A percentile compares a stretch with the other conserved stretches of the same genome.
phyloP scores from a whole-genome alignment of 495 filamentous ascomycete genomes.

The Umbilicaria muhlenbergii region DNA sequence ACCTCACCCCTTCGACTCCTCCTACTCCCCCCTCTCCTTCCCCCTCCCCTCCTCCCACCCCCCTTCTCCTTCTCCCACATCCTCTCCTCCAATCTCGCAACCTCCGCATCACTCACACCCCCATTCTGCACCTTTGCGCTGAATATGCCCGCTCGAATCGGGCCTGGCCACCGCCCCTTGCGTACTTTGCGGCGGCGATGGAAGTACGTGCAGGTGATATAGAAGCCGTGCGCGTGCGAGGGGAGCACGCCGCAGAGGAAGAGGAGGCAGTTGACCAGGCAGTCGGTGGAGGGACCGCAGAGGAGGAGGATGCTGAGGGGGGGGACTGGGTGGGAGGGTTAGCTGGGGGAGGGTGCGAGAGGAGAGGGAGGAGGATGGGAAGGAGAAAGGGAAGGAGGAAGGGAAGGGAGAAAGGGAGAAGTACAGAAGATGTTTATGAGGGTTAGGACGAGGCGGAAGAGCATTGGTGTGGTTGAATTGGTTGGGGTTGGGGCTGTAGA shows the following conservation, averaged over 20 bases:
- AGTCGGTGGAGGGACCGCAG: conserved; percentile 16
- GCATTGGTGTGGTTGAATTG: conserved; percentile 3
- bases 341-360: conserved; percentile 2
- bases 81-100: conserved; percentile 7
- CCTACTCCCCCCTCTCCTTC: conserved; percentile 8
- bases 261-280: conserved; percentile 20
- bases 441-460: conserved; percentile 9
- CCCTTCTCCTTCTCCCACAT: conserved; percentile 6
- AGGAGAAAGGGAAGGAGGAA: no score
- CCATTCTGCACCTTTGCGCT: conserved; percentile 16
- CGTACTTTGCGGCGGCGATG: conserved; percentile 19
- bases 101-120: conserved; percentile 9
- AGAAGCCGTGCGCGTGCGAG: conserved; percentile 25
- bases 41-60: conserved; percentile 5
- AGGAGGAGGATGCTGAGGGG: conserved; percentile 14
- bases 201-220: conserved; percentile 23
- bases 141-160: conserved; percentile 10
- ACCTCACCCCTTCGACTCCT: not conserved
- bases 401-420: no score
- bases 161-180: conserved; percentile 15
- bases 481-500: not conserved
- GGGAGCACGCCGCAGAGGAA: conserved; percentile 25
- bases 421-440: conserved; percentile 11
- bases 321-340: conserved; percentile 2
- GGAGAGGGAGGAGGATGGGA: not conserved